Evolutionary conservation across 164 flowering plant genomes (phyloP).

Genomic region (Stephania japonica): DNA sequence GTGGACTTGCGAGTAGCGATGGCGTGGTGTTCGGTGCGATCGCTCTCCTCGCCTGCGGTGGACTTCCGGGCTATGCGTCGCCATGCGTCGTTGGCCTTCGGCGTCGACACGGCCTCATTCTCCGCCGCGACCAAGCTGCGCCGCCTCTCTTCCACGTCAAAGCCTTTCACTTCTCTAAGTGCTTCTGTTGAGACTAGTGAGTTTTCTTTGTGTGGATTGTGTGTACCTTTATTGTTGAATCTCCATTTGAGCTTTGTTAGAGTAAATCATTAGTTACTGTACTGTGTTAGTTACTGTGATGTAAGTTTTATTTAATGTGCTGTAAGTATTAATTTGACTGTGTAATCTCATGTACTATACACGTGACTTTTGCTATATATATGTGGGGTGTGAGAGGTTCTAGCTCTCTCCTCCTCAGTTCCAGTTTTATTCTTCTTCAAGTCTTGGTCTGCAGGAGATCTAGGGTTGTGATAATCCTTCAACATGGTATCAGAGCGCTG

Average conservation of each 20-base stretch:
- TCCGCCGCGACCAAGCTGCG: constrained; percentile 31
- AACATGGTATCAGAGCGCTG: too few species aligned
- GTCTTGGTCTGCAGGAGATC: too few species aligned
- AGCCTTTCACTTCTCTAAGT: constrained; percentile 42
- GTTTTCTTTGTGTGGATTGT: background rate
- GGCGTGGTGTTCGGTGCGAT: constrained; percentile 48
- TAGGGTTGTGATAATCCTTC: too few species aligned
- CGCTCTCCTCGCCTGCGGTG: constrained; percentile 37
- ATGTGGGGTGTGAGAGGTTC: too few species aligned
- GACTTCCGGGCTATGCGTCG: constrained; percentile 37
- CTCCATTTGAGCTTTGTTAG: background rate
- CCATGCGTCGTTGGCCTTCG: constrained; percentile 35
- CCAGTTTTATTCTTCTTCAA: too few species aligned
- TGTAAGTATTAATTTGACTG: too few species aligned
- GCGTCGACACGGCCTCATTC: constrained; percentile 44
- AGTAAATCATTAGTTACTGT: background rate
- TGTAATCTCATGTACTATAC: too few species aligned
- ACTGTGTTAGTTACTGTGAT: background rate
- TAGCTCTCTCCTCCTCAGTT: too few species aligned
- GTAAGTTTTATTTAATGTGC: constrained; percentile 1
- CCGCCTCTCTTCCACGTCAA: constrained; percentile 26
- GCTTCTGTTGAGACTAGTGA: constrained; percentile 33
- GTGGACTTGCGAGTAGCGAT: constrained; percentile 8
- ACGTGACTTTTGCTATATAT: too few species aligned
- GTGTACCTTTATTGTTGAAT: background rate